Base-by-base conservation (phyloP, 2,329 filamentous ascomycete genomes). In the Polychaeton citri region DNA sequence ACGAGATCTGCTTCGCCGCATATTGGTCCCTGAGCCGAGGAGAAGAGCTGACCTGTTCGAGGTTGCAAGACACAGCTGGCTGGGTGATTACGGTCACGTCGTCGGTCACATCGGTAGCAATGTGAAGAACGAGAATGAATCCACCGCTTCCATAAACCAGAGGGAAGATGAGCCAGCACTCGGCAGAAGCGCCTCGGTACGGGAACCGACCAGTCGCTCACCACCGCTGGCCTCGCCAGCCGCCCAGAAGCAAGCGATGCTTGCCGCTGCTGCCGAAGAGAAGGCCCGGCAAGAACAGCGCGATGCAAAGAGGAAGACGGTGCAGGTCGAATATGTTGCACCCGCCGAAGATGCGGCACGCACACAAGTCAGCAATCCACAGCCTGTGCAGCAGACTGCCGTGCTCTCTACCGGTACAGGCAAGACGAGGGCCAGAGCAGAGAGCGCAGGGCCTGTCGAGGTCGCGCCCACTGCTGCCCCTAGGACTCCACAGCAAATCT, bases 51-150 rank as follows among this genome's bases (percentile, higher is more conserved):
- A 98, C 57, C 65, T 98, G 32, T 98, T 98, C 51, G 90, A 98
- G 58, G 90, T 98, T 30, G 90, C 90, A 32, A 77, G 90, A 35
- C 90, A 98, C 62, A 98, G 90, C 63, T 98, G 90, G 90, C 64
- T 98, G 46, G 93, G 82, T 62, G 90, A 96, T 55, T 98, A 90
- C 55, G 81, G 87, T n/a, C 84, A 93, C 55, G 80, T 96, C 33
- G 88, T 98, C 33, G 84, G 87, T 52, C 87, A 95, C 57, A 95
- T 98, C 53, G 96, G 90, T 16, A 96, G 90, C 61, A 88, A 80
- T 54, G 93, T 86, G 4, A 95, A 88, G 6, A 84, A 81, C 35
- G 77, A 84, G 8, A 76, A 74, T 34, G 87, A 96, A 49, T 87
- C 92, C 48, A 78, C 85, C 47, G 83, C 85, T 48, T 78, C 82